These are phyloP conservation scores for Saccharum officinarum DNA, from an alignment of 176 grass and related monocot species.

Conservation along the genomic window DNA sequence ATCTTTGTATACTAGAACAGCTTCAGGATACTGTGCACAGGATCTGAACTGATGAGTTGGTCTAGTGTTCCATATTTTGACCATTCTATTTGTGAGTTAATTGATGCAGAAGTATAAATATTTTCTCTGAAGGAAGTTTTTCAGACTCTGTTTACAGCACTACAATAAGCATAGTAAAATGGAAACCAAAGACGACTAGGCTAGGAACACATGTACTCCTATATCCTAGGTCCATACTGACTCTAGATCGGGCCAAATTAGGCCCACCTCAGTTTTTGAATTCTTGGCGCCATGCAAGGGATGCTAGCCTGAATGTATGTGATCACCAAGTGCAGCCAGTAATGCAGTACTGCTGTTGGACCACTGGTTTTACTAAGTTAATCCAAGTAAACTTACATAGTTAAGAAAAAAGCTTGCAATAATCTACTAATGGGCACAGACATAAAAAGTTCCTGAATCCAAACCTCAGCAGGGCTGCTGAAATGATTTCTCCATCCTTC, in stretches of 20 bases:
- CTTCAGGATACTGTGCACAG: background rate
- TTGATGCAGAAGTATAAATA: too few relatives aligned
- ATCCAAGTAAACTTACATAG: background rate
- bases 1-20: background rate
- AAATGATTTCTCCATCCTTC: slow-evolving; percentile 69
- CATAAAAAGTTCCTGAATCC: background rate
- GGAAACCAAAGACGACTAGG: background rate
- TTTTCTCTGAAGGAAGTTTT: background rate
- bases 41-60: background rate
- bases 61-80: too few relatives aligned
- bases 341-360: background rate
- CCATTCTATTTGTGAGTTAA: too few relatives aligned
- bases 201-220: background rate
- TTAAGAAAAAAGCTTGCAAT: background rate
- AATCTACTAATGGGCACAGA: background rate
- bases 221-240: background rate
- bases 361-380: background rate
- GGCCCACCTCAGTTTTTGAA: background rate
- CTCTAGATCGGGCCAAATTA: background rate
- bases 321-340: background rate
- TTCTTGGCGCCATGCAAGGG: background rate
- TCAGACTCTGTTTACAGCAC: background rate
- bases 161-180: background rate
- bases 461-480: slow-evolving; percentile 67
- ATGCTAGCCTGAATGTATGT: background rate